Evolutionary conservation across 352 stramenopile genomes (phyloP).

Genomic region (Phytophthora kernoviae): DNA sequence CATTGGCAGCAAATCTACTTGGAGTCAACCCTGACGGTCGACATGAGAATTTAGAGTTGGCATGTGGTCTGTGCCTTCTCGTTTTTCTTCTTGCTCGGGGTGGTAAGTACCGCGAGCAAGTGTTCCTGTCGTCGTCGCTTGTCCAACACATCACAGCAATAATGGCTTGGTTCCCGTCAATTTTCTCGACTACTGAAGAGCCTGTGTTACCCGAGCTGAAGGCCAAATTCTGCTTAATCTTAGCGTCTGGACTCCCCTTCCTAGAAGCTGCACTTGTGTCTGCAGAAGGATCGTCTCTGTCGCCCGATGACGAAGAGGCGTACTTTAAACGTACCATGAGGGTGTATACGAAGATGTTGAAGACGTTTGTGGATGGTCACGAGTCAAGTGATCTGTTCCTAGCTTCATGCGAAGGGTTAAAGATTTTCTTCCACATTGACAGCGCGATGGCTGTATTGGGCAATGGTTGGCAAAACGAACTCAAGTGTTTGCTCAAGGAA

Average conservation of each 20-base stretch:
- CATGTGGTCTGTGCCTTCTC: slow-evolving; percentile 55
- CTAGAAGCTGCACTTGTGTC: slow-evolving; percentile 52
- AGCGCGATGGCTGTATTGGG: slow-evolving; percentile 15
- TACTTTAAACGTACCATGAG: slow-evolving; percentile 30
- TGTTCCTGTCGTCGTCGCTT: slow-evolving; percentile 42
- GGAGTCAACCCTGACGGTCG: slow-evolving; percentile 19
- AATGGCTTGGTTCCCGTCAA: slow-evolving; percentile 52
- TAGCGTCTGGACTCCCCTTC: slow-evolving; percentile 52
- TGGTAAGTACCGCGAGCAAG: slow-evolving; percentile 44
- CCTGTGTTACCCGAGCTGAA: slow-evolving; percentile 25
- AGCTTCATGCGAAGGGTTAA: slow-evolving; percentile 48
- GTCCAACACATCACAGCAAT: slow-evolving; percentile 36
- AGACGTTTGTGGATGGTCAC: slow-evolving; percentile 45
- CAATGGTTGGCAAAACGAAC: slow-evolving; percentile 16
- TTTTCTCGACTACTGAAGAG: slow-evolving; percentile 34
- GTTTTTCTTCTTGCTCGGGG: slow-evolving; percentile 51
- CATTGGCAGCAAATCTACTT: slow-evolving; percentile 24
- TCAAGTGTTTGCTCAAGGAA: slow-evolving; percentile 33
- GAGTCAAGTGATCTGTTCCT: slow-evolving; percentile 45
- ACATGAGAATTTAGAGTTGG: slow-evolving; percentile 48
- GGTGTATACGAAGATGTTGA: slow-evolving; percentile 43
- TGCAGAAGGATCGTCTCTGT: slow-evolving; percentile 20
- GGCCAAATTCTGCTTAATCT: slow-evolving; percentile 40
- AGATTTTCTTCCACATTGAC: slow-evolving; percentile 45
- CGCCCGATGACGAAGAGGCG: slow-evolving; percentile 14